A percentile compares a stretch with the other conserved stretches of the same genome.
Evolutionary conservation across 257 asterid species (phyloP).

Genomic region (Linaria vulgaris): DNA sequence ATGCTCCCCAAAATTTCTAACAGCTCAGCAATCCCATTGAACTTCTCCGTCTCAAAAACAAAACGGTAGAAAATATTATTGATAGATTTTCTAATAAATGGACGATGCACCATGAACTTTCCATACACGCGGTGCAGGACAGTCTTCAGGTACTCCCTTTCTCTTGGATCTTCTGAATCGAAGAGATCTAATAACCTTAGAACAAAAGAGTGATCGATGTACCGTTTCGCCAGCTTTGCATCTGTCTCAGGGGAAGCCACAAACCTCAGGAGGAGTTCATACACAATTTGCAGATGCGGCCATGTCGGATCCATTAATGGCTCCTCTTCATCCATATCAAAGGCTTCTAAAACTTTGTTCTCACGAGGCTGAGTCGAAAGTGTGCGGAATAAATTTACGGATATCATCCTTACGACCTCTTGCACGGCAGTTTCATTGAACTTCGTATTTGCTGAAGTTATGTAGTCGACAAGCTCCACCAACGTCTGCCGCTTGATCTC

Average conservation of each 20-base stretch:
- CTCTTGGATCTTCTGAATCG: constrained; percentile 95
- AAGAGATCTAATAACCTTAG: constrained; percentile 74
- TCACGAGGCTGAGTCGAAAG: constrained; percentile 66
- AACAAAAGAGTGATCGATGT: constrained; percentile 79
- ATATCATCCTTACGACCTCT: constrained; percentile 67
- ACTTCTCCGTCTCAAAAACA: constrained; percentile 84
- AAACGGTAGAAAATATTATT: constrained; percentile 79
- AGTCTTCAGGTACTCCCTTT: constrained; percentile 87
- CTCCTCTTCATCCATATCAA: constrained; percentile 90
- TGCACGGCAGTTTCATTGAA: constrained; percentile 63
- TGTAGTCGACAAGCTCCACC: constrained; percentile 80
- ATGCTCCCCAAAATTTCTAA: constrained; percentile 91
- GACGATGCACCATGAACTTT: constrained; percentile 96
- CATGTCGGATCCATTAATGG: constrained; percentile 85
- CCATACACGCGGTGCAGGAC: constrained; percentile 91
- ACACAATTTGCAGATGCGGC: constrained; percentile 91
- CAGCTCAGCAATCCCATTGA: constrained; percentile 85
- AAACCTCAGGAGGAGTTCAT: constrained; percentile 77
- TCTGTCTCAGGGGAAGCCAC: constrained; percentile 87
- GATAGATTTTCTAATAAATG: constrained; percentile 77
- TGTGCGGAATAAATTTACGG: constrained; percentile 66
- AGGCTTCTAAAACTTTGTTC: constrained; percentile 60
- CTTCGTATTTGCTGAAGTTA: constrained; percentile 69
- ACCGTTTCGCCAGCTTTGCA: constrained; percentile 87
- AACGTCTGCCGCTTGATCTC: constrained; percentile 83